Evolutionary conservation across 2,329 filamentous ascomycete genomes (phyloP), one percentile per base, ranked within the genome.

Genomic region (Ophiostoma sp.): DNA sequence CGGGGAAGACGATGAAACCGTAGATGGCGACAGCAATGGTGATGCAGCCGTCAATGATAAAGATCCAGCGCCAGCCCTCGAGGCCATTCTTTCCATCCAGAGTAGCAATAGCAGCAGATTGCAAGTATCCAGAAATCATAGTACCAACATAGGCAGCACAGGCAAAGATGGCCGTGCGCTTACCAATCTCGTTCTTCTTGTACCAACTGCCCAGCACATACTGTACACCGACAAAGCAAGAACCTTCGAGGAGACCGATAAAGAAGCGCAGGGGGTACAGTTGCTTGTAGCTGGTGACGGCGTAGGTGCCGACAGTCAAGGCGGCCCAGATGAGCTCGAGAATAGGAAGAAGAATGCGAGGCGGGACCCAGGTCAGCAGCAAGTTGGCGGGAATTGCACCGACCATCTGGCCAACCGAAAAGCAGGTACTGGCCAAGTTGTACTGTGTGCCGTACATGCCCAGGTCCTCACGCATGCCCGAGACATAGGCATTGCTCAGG

Each of bases 161-260:
- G 0, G 85, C 87, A 75, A 89, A 90, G 68, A 90, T 85, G 54
- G 85, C 87, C 3, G 82, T 86, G 1, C 88, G 81, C 75, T 89
- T 90, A 0, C 85, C 86, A 0, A 90, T 80, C 72, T 89, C 87
- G 17, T 80, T 79, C 35, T 82, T 80, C 0, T 83, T 88, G 73
- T 89, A 89, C 87, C 87, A 90, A 0, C 84, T 78, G 7, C 81
- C 80, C 4, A 82, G 77, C 69, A 82, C 78, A 69, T 81, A 82
- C 72, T 81, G 80, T 54, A 86, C 80, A 36, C 85, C 86, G 0
- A 85, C 85, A 62, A 83, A 84, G 65, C 85, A 85, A 0, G 83
- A 1, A 78, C 83, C 82, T 74, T 87, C 85, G 48, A 86, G 81
- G 0, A 85, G 75, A 67, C 85, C 86, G 39, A 87, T 80, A 62